Conservation (phyloP, 768 basidiomycete genomes). For the Xerocomellus chrysenteron region DNA sequence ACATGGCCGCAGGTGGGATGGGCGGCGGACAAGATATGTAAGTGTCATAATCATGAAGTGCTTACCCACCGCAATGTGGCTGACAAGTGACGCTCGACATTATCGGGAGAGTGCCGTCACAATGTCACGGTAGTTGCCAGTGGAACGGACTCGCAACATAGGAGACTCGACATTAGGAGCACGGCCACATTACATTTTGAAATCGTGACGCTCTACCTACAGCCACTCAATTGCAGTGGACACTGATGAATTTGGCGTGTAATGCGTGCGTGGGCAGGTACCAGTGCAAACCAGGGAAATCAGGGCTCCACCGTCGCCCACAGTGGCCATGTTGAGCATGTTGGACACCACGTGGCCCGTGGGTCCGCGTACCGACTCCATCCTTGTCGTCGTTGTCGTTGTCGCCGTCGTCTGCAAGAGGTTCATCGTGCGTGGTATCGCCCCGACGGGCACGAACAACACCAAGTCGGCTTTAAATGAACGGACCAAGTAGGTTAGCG, state of each 20-base stretch:
- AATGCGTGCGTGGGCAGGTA: neutral
- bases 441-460: neutral
- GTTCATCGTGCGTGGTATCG: neutral
- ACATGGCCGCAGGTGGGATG: neutral
- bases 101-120: conserved; percentile 1
- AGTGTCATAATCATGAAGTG: conserved; percentile 3
- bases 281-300: conserved; percentile 8
- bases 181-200: neutral
- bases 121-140: no score
- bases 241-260: conserved; percentile 12
- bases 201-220: neutral
- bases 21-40: neutral
- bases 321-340: neutral
- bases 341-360: neutral
- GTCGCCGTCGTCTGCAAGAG: neutral
- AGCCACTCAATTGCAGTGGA: neutral
- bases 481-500: neutral
- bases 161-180: no score
- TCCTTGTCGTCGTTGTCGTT: neutral
- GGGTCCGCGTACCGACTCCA: neutral
- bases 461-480: conserved; percentile 1
- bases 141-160: no score
- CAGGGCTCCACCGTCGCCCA: neutral
- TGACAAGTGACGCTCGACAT: neutral
- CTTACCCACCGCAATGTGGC: neutral